A percentile compares a stretch with the other conserved stretches of the same genome.
Conservation (phyloP, 1,139 yeast species). For the Taiozyma sp. region DNA sequence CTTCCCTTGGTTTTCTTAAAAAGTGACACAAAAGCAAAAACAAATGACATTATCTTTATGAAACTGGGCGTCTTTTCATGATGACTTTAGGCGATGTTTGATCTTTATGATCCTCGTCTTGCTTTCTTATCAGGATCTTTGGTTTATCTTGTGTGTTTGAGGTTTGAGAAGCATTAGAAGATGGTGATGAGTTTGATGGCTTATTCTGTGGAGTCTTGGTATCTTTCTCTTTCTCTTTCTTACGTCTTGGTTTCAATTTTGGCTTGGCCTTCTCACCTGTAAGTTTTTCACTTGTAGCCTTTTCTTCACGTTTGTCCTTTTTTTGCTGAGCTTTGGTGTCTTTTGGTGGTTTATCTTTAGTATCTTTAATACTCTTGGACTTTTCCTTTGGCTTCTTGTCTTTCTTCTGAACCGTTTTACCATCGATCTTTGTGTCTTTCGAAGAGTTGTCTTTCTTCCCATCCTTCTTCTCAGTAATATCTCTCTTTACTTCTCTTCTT, state of each 20-base stretch:
- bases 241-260: neutral
- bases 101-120: neutral
- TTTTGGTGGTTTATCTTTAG: neutral
- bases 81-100: neutral
- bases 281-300: neutral
- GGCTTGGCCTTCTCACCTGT: neutral
- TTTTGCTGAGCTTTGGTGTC: neutral
- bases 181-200: neutral
- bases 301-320: neutral
- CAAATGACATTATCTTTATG: neutral
- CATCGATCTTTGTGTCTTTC: neutral
- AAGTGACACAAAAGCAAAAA: neutral
- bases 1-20: neutral
- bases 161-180: neutral
- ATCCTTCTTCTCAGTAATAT: slow-evolving; percentile 7
- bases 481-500: slow-evolving; percentile 7
- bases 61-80: slow-evolving; percentile 2
- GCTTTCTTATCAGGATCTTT: slow-evolving; percentile 4
- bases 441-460: slow-evolving; percentile 5
- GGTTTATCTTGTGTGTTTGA: slow-evolving; percentile 6
- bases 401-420: neutral
- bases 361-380: neutral
- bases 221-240: neutral
- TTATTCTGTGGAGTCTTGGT: neutral
- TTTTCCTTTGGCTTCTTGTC: slow-evolving; percentile 2